Evolutionary conservation across 345 rosid species (phyloP), one percentile per base, ranked within the genome.

Genomic region (Geranium brycei): DNA sequence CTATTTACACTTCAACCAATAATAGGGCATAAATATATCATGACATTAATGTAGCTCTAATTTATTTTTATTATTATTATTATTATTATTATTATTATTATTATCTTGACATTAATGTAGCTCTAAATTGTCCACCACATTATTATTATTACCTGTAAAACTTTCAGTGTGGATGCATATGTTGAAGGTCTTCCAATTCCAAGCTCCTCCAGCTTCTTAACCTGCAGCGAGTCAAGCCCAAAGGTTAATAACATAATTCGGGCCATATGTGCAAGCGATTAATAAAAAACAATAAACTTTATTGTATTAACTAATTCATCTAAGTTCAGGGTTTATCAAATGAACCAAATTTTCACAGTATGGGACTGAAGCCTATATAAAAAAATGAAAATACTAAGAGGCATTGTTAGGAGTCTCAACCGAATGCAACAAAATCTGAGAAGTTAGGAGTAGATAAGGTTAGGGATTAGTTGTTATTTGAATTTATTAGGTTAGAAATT

Each of bases 141-240:
- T 6, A 47, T 47, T 6, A 47, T 47, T 47, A 60, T 69, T 73
- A 93, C 99, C 95, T 88, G 88, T 73, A 93, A 79, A 63, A 93
- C 95, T 76, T 79, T 88, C 64, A 93, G 73, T 53, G 89, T 93
- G 67, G 89, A 80, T 47, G 99, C 95, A 71, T 93, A 93, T 40
- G 99, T 93, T 14, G 99, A 93, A 68, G 99, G 99, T 76, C 97
- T 85, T 70, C 99, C 99, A 68, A 93, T 93, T 68, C 99, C 99
- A 65, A 93, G 92, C 81, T 93, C 99, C 79, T 93, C 99, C 19
- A 93, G 83, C 78, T 93, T 93, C 80, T 88, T 88, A 66, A 93
- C 86, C 99, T 93, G 75, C 65, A 73, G 64, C 38, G 77, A 65
- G 76, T 47, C 13, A 47, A 47, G 53, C 15, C 13, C 5, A 47